Base-by-base conservation (phyloP, 768 basidiomycete genomes). In the Tylopilus balloui region DNA sequence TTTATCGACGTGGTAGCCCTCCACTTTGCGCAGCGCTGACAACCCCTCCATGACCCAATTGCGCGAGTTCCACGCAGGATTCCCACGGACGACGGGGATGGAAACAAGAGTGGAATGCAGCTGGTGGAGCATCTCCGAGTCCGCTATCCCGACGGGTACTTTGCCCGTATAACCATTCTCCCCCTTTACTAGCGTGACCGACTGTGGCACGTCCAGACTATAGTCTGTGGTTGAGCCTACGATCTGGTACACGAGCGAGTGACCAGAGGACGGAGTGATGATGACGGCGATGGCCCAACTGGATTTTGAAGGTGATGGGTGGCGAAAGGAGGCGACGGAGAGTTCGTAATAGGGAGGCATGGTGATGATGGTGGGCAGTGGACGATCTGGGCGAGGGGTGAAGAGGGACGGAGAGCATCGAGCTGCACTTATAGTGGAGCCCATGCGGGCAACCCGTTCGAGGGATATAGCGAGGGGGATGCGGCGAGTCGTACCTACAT, bases 261-360 rank as follows among this genome's bases (percentile, higher is more conserved):
- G 56, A 36, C 51, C 61, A 2, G 67, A 60, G 32, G 61, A 39
- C 10, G 66, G 45, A 0, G 67, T 51, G 58, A 67, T 62, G 2
- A 62, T 42, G 45, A 67, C 65, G 7, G 42, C 61, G 44, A 67
- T 60, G 17, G 46, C 58, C 61, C 66, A 69, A 48, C 41, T 56
- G 8, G 58, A 38, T 49, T 52, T 57, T 14, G 57, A 46, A 2
- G 57, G 42, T n/a, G 62, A 54, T 24, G 55, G 31, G 28, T 61
- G 59, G 3, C 38, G 42, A 45, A 67, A 67, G 35, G 59, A 61
- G 42, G 57, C 67, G 37, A 67, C 57, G 6, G 67, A 41, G 44
- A 67, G 55, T 37, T 67, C 66, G 49, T 69, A 67, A 49, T 66
- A 67, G 17, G 66, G 66, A 34, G 66, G 67, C 66, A 67, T 67